phyloP scores from a whole-genome alignment of 208 protist species.

The Acanthamoeba royreba region DNA sequence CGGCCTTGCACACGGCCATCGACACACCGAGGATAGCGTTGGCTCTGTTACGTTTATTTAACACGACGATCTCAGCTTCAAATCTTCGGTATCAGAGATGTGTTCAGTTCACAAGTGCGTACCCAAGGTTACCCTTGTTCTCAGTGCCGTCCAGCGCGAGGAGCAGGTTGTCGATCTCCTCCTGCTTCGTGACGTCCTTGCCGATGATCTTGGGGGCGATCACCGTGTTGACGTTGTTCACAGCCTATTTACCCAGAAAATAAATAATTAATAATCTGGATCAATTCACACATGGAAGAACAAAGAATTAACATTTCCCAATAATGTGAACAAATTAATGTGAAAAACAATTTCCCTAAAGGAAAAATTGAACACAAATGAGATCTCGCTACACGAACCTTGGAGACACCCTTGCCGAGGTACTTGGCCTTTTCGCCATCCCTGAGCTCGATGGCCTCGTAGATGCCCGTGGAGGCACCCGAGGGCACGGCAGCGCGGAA shows the following conservation, averaged over 20 bases:
- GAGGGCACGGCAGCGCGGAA: slow-evolving; percentile 97
- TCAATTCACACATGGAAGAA: too few species aligned
- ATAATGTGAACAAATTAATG: too few species aligned
- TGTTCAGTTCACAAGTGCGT: not conserved
- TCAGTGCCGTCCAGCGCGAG: slow-evolving; percentile 94
- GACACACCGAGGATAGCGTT: slow-evolving; percentile 98
- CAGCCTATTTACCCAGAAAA: too few species aligned
- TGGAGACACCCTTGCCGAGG: slow-evolving; percentile 94
- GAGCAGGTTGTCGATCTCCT: slow-evolving; percentile 92
- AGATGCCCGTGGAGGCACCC: slow-evolving; percentile 98
- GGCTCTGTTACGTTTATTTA: too few species aligned
- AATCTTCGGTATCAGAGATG: too few species aligned
- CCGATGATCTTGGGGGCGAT: slow-evolving; percentile 92
- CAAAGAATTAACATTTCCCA: too few species aligned
- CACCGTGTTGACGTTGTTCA: slow-evolving; percentile 96
- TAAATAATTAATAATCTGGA: too few species aligned
- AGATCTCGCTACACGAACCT: slow-evolving; percentile 49
- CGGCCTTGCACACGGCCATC: slow-evolving; percentile 96
- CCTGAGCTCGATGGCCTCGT: slow-evolving; percentile 97
- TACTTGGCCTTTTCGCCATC: slow-evolving; percentile 93
- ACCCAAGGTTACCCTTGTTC: slow-evolving; percentile 91
- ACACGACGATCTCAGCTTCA: too few species aligned
- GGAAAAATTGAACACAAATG: too few species aligned
- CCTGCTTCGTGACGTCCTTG: slow-evolving; percentile 88
- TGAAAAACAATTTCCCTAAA: too few species aligned